Percentiles rank a stretch among this genome's conserved stretches.
phyloP scores from a whole-genome alignment of 2,329 filamentous ascomycete species.

The Botrytis fabae region DNA sequence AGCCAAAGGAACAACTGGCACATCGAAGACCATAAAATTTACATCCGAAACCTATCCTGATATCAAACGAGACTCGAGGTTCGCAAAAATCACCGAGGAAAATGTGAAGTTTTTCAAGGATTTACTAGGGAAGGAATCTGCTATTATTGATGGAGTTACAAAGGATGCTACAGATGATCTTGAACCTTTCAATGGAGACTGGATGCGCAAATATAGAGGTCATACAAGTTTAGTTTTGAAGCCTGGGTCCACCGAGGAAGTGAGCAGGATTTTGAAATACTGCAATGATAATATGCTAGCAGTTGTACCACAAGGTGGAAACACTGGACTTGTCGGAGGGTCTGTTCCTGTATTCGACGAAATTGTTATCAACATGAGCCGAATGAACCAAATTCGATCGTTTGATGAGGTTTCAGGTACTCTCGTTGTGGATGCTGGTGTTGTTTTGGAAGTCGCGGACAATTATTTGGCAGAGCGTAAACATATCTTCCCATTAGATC shows the following conservation, averaged over 20 bases:
- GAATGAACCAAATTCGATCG: slow-evolving; percentile 87
- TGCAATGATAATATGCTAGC: slow-evolving; percentile 92
- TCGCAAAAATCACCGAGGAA: slow-evolving; percentile 69
- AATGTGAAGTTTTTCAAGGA: slow-evolving; percentile 82
- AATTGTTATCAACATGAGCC: slow-evolving; percentile 86
- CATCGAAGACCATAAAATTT: slow-evolving; percentile 60
- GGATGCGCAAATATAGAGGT: slow-evolving; percentile 98
- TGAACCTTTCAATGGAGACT: slow-evolving; percentile 92
- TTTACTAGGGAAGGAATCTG: slow-evolving; percentile 75
- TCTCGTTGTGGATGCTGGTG: slow-evolving; percentile 85
- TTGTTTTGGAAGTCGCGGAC: slow-evolving; percentile 87
- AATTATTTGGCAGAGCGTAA: slow-evolving; percentile 78
- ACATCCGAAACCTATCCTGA: slow-evolving; percentile 85
- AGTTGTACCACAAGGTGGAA: slow-evolving; percentile 95
- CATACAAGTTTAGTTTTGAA: slow-evolving; percentile 86
- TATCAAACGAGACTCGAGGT: slow-evolving; percentile 76
- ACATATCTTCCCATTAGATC: slow-evolving; percentile 91
- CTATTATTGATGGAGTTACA: slow-evolving; percentile 81
- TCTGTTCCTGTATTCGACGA: slow-evolving; percentile 98
- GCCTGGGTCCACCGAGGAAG: slow-evolving; percentile 79
- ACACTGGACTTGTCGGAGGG: slow-evolving; percentile 92
- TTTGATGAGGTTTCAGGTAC: slow-evolving; percentile 94
- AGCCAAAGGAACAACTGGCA: slow-evolving; percentile 35
- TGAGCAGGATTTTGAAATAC: slow-evolving; percentile 88
- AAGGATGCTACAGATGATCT: slow-evolving; percentile 75